Base-by-base conservation (phyloP, 2,329 filamentous ascomycete genomes). In the Ophiostoma sp. region DNA sequence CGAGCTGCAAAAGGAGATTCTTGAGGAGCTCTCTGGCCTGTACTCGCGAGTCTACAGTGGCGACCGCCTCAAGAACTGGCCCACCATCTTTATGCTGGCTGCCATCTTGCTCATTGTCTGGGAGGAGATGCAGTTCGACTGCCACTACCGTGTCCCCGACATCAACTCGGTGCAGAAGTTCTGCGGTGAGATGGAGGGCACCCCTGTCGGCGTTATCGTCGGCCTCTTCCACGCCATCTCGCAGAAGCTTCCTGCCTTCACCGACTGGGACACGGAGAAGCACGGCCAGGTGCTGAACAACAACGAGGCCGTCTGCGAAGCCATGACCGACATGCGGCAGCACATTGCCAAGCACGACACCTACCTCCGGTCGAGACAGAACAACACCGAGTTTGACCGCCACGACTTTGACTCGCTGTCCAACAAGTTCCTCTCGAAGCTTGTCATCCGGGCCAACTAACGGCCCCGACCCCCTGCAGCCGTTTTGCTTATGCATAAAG, bases 61-160 rank as follows among this genome's bases (percentile, higher is more conserved):
- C 70, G 94, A 97, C 78, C 94, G 96, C 79, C 87, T 97, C 74
- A 97, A 97, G 87, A 96, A 97, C 82, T 98, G 94, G 94, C 94
- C 94, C 1, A 97, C 93, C 65, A 98, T 98, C 77, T 98, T 97
- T 84, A 96, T 98, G 86, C 84, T 97, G 68, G 94, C 93, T 9
- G 93, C 92, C 4, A 95, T 98, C 72, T 86, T 98, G 45, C 84
- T 98, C 64, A 92, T 92, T 11, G 92, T 98, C 27, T 98, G 94
- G 94, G 94, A 98, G 78, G 90, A 97, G 84, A 97, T 98, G 88
- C 93, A 98, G 78, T 98, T 97, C 76, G 94, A 98, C 81, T 96
- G 91, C 84, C 92, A 97, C 81, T 98, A 97, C 84, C 90, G 94
- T 66, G 89, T 96, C 3, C 92, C 91, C 4, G 93, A 97, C 77